Base-by-base conservation (phyloP, 1,284 basidiomycete genomes). In the Thelephora terrestris region DNA sequence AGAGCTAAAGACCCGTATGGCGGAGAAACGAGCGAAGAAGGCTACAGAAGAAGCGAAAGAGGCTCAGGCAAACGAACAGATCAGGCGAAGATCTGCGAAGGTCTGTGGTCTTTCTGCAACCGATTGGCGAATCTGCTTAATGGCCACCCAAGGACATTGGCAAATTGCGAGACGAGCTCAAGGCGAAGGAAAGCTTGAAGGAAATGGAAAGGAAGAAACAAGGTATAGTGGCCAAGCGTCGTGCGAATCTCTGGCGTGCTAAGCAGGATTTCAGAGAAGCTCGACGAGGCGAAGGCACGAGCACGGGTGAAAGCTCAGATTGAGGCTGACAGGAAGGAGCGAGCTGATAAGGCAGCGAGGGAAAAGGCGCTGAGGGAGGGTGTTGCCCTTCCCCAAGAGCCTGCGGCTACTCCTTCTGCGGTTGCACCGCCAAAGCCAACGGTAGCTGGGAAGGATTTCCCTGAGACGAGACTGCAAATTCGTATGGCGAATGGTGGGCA, bases 281-380 rank as follows among this genome's bases (percentile, higher is more conserved):
- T 89, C 36, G 86, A 86, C 47, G 93, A 96, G 46, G 81, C 79
- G 24, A 82, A 81, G 61, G 92, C 91, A 1, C 81, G 73, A 52
- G 89, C 87, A 2, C 86, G 86, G 3, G 73, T 95, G 58, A 91
- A 90, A 61, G 89, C 85, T 0, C 91, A 95, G 64, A 96, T 97
- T 55, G 93, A 95, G 65, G 87, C 85, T 1, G 93, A 96, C 70
- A 96, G 91, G 69, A 78, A 78, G 49, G 82, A 79, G 21, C 79
- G 93, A n/a, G 88, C 89, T 0, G 91, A 88, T 59, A 92, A 88
- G 59, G 74, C 82, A 1, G 91, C 91, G 0, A 72, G 80, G 27
- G 93, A 95, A 65, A 96, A 95, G 64, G 91, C 90, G 0, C 62
- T 91, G 10, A 77, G 92, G 35, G 89, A 92, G 43, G 92, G 89